Base-by-base conservation (phyloP, 116 monocot genomes). In the Papilionanthe hybrid region DNA sequence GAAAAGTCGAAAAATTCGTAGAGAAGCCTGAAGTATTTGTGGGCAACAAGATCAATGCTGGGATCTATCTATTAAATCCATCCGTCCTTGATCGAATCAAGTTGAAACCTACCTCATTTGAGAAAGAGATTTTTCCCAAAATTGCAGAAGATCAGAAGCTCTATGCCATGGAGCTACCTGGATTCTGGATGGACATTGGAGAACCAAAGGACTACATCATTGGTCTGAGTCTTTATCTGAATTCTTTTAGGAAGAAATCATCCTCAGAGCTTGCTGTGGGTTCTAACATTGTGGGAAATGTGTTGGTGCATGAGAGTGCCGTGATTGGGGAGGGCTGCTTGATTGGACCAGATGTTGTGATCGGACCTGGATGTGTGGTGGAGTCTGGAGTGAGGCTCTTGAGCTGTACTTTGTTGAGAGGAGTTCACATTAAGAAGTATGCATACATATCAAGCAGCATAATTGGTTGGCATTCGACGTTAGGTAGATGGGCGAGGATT, bases 21-120 rank as follows among this genome's bases (percentile, higher is more conserved):
- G 92, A 96, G 86, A 96, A 96, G 79, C 93, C 93, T 12, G 92
- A 92, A 79, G 75, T 82, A 15, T 96, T 96, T 81, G 93, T 93
- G 12, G 96, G 93, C 17, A 93, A 96, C 93, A 96, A 96, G 79
- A 89, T 96, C 67, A 96, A 92, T 74, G 93, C 95, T 42, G 95
- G 95, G 29, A 95, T 95, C 67, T 96, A 96, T 82, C 81, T 93
- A 28, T 43, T 96, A 79, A 96, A 92, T 45, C 96, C 93, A 1
- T 91, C 93, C 1, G 89, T 93, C 72, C 82, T 89, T 1, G 86
- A 86, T 67, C 83, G 89, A 9, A 89, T 89, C 63, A 73, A 86
- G 43, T 56, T 89, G 76, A 81, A 72, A 78, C 89, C 89, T 42
- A 89, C 89, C 20, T 89, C 89, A 3, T 86, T 89, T n/a, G 89